A percentile compares a stretch with the other conserved stretches of the same genome.
These are phyloP conservation scores for Pichia sp. DNA, from an alignment of 1,139 yeast species.

Conservation along the genomic window DNA sequence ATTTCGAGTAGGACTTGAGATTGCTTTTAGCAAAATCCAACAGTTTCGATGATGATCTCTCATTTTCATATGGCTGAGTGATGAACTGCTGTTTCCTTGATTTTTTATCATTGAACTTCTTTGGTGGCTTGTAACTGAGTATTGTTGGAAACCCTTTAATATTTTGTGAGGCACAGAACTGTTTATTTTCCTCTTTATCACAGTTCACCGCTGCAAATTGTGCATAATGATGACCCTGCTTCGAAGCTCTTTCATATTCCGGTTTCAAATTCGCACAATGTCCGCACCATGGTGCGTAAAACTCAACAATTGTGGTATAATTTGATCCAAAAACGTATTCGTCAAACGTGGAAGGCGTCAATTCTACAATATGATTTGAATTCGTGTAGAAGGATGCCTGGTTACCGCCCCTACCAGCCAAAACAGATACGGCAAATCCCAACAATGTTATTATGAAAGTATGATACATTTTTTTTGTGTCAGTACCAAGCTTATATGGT, in stretches of 20 bases:
- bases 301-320: slow-evolving; percentile 78
- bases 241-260: slow-evolving; percentile 56
- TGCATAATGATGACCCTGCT: slow-evolving; percentile 47
- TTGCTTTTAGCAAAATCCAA: slow-evolving; percentile 51
- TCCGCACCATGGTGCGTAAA: slow-evolving; percentile 98
- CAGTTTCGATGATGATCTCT: slow-evolving; percentile 52
- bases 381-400: slow-evolving; percentile 14
- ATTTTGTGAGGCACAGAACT: slow-evolving; percentile 57
- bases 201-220: slow-evolving; percentile 86
- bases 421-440: too few species aligned
- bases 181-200: slow-evolving; percentile 59
- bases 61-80: slow-evolving; percentile 62
- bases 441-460: too few species aligned
- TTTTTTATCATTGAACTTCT: slow-evolving; percentile 29
- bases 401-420: too few species aligned
- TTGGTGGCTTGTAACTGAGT: slow-evolving; percentile 77
- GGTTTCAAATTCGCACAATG: slow-evolving; percentile 56
- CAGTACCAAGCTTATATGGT: too few species aligned
- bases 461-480: too few species aligned
- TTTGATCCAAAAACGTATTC: slow-evolving; percentile 59
- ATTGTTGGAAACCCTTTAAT: slow-evolving; percentile 79
- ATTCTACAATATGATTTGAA: slow-evolving; percentile 19
- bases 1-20: slow-evolving; percentile 65
- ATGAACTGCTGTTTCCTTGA: slow-evolving; percentile 35
- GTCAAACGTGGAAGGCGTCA: slow-evolving; percentile 40